Percentiles rank a stretch among this genome's conserved stretches.
phyloP scores from a whole-genome alignment of 257 asterid genomes.

The Leptodermis oblonga region DNA sequence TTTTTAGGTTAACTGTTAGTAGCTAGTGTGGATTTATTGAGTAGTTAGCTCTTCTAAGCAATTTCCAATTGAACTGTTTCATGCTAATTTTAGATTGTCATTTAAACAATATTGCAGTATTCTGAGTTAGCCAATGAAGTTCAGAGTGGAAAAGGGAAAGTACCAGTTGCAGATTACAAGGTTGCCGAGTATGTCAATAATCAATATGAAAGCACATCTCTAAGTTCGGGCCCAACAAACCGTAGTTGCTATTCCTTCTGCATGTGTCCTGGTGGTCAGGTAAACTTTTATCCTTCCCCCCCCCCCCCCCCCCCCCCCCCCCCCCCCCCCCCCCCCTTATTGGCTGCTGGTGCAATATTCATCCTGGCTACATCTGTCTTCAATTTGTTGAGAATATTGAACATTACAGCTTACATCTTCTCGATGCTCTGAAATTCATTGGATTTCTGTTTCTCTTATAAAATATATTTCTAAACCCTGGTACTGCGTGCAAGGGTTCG shows the following conservation, averaged over 20 bases:
- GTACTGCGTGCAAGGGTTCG: not conserved
- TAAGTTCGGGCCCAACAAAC: conserved; percentile 31
- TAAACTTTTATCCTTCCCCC: conserved; percentile 10
- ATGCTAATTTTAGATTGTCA: not conserved
- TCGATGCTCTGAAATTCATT: not conserved
- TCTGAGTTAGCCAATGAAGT: conserved; percentile 79
- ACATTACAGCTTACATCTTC: not conserved
- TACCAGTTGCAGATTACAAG: conserved; percentile 97
- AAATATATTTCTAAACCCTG: not conserved
- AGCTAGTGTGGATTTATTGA: not conserved
- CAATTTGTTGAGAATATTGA: not conserved
- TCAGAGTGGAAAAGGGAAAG: conserved; percentile 77
- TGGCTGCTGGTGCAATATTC: not conserved
- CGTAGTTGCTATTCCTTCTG: conserved; percentile 94
- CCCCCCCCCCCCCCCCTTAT: no score
- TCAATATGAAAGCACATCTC: conserved; percentile 23
- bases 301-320: no score
- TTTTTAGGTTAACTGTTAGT: no score
- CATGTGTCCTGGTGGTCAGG: conserved; percentile 99
- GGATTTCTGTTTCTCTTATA: not conserved
- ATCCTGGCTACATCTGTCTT: not conserved
- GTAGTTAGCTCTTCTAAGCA: not conserved
- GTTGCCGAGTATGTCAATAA: conserved; percentile 56
- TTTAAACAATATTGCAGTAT: conserved; percentile 46
- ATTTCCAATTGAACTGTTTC: not conserved